Conservation (phyloP, 495 filamentous ascomycete genomes). For the Sordaria brevicollis region DNA sequence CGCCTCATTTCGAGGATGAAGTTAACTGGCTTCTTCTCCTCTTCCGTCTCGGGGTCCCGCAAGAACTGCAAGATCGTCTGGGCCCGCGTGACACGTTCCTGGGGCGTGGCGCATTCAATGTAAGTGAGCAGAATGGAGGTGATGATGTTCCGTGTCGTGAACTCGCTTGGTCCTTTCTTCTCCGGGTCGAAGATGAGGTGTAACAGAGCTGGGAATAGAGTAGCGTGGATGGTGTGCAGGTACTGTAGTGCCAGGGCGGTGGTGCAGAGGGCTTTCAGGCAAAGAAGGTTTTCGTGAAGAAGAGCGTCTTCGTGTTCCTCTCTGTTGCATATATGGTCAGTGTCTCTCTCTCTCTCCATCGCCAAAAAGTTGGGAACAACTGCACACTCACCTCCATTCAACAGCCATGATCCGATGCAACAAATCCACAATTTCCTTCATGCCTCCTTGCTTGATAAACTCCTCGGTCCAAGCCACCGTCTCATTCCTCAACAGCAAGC, state of each 20-base stretch:
- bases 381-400: conserved; percentile 77
- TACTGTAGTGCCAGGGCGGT: conserved; percentile 73
- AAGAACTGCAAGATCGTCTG: conserved; percentile 64
- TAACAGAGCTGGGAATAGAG: conserved; percentile 78
- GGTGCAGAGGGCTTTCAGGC: conserved; percentile 90
- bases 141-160: conserved; percentile 81
- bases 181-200: conserved; percentile 92
- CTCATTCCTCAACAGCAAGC: conserved; percentile 84
- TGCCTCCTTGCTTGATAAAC: conserved; percentile 81
- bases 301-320: conserved; percentile 95
- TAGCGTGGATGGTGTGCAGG: conserved; percentile 66
- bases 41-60: conserved; percentile 66
- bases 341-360: background rate
- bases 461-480: conserved; percentile 88
- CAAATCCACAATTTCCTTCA: conserved; percentile 80
- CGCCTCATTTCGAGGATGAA: conserved; percentile 87
- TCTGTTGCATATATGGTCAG: conserved; percentile 33
- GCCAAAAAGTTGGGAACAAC: background rate
- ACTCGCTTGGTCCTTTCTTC: conserved; percentile 93
- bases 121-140: conserved; percentile 79
- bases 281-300: conserved; percentile 84
- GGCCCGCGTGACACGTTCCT: conserved; percentile 51
- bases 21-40: conserved; percentile 61
- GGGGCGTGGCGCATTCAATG: conserved; percentile 47
- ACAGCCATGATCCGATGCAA: conserved; percentile 85